Evolutionary conservation across 2,329 filamentous ascomycete species (phyloP).

Genomic region (Penicillium hordei): DNA sequence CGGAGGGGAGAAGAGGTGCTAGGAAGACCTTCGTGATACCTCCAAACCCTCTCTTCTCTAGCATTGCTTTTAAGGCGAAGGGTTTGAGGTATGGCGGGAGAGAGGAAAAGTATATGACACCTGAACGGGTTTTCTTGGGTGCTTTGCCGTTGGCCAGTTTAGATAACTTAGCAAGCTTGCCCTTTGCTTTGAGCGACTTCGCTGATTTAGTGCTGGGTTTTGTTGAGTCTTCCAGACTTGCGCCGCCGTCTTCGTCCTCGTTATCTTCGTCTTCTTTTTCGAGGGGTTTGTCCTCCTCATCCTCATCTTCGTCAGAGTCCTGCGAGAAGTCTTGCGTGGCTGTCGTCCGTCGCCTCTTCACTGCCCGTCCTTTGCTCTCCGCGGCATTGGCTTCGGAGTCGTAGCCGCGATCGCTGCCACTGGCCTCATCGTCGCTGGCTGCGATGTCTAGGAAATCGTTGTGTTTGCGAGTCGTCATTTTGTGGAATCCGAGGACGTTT

Average conservation of each 20-base stretch:
- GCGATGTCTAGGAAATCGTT: conserved; percentile 43
- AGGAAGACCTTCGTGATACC: conserved; percentile 48
- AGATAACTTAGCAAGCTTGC: conserved; percentile 17
- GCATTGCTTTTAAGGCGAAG: conserved; percentile 45
- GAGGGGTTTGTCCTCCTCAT: conserved; percentile 14
- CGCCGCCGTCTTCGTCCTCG: conserved; percentile 12
- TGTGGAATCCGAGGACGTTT: conserved; percentile 5
- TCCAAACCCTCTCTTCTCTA: conserved; percentile 42
- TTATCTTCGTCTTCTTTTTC: conserved; percentile 12
- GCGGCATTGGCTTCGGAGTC: conserved; percentile 46
- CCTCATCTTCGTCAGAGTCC: conserved; percentile 51
- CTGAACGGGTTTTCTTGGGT: conserved; percentile 37
- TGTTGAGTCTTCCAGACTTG: conserved; percentile 14
- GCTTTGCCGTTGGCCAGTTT: conserved; percentile 10
- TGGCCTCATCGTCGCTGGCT: conserved; percentile 39
- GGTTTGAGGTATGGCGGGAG: conserved; percentile 51
- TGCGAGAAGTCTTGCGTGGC: conserved; percentile 21
- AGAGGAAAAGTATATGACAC: conserved; percentile 48
- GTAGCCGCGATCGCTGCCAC: conserved; percentile 40
- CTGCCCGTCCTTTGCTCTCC: conserved; percentile 40
- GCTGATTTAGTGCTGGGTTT: conserved; percentile 10
- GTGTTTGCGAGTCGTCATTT: conserved; percentile 41
- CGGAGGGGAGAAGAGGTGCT: conserved; percentile 35
- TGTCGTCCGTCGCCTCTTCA: conserved; percentile 35
- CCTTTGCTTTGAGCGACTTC: conserved; percentile 8